These are phyloP conservation scores for Apostasia ramifera DNA, from an alignment of 106 monocot species.

Conservation along the genomic window DNA sequence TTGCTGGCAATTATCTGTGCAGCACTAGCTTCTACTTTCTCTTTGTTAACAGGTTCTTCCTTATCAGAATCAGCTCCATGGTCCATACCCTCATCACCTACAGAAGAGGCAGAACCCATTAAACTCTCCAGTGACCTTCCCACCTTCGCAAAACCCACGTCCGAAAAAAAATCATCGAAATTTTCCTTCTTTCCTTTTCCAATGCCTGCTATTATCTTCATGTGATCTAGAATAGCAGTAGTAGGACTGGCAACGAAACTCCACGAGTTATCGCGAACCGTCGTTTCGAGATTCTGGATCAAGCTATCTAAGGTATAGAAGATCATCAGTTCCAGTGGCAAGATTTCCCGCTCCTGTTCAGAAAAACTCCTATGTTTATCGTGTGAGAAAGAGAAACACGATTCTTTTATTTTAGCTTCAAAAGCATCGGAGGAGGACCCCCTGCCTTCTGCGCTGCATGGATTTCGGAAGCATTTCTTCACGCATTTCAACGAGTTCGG, in stretches of 20 bases:
- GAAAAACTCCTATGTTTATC: background rate
- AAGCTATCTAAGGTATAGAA: slow-evolving; percentile 29
- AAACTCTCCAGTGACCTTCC: slow-evolving; percentile 34
- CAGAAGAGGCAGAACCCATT: slow-evolving; percentile 15
- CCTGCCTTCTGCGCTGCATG: slow-evolving; percentile 3
- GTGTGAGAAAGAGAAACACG: background rate
- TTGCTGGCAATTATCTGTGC: slow-evolving; percentile 30
- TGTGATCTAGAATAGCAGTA: slow-evolving; percentile 18
- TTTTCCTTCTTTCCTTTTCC: slow-evolving; percentile 34
- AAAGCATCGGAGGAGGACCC: slow-evolving; percentile 6
- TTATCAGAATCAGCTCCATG: slow-evolving; percentile 5
- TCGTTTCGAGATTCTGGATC: slow-evolving; percentile 28
- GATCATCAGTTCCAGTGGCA: slow-evolving; percentile 30
- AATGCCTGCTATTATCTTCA: slow-evolving; percentile 28
- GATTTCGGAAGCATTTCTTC: slow-evolving; percentile 37
- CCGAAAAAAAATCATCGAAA: slow-evolving; percentile 43
- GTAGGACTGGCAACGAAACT: background rate
- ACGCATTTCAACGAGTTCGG: slow-evolving; percentile 48
- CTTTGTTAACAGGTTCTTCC: slow-evolving; percentile 26
- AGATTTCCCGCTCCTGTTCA: slow-evolving; percentile 6
- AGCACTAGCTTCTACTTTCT: slow-evolving; percentile 16
- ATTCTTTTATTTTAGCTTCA: background rate
- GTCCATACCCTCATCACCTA: slow-evolving; percentile 16
- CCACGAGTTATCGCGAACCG: slow-evolving; percentile 7
- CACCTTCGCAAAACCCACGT: slow-evolving; percentile 52